These are phyloP conservation scores for Mycogone perniciosa DNA, from an alignment of 2,329 filamentous ascomycete genomes.

Conservation along the genomic window DNA sequence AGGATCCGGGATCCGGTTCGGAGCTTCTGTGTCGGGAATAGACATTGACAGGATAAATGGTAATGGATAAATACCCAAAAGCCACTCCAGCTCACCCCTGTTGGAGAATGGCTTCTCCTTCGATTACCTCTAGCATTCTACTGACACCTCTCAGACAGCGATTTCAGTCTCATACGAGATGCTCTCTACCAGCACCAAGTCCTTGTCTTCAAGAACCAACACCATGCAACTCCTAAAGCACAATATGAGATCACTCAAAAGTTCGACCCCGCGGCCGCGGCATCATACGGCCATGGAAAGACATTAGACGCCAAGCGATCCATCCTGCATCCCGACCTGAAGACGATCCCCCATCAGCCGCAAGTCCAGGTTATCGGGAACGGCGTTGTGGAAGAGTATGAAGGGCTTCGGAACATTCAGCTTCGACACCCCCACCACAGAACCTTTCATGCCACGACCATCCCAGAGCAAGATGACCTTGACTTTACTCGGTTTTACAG, in stretches of 20 bases:
- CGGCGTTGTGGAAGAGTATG: conserved; percentile 61
- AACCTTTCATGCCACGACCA: conserved; percentile 63
- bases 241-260: conserved; percentile 68
- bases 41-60: conserved; percentile 57
- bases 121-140: no score
- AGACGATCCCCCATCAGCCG: conserved; percentile 73
- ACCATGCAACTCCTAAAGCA: conserved; percentile 57
- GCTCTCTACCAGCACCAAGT: conserved; percentile 64
- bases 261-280: conserved; percentile 61
- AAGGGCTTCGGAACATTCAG: conserved; percentile 61
- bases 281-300: conserved; percentile 69
- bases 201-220: conserved; percentile 64
- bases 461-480: conserved; percentile 49
- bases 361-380: conserved; percentile 74
- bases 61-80: conserved; percentile 32
- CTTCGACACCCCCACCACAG: conserved; percentile 71
- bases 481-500: conserved; percentile 58
- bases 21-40: conserved; percentile 50
- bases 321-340: conserved; percentile 71
- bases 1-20: conserved; percentile 48
- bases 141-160: conserved; percentile 40
- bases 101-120: no score
- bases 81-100: no score
- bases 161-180: conserved; percentile 57
- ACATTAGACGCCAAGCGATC: conserved; percentile 58